These are phyloP conservation scores for Chaetomium fimeti DNA, from an alignment of 495 filamentous ascomycete species.

Conservation along the genomic window DNA sequence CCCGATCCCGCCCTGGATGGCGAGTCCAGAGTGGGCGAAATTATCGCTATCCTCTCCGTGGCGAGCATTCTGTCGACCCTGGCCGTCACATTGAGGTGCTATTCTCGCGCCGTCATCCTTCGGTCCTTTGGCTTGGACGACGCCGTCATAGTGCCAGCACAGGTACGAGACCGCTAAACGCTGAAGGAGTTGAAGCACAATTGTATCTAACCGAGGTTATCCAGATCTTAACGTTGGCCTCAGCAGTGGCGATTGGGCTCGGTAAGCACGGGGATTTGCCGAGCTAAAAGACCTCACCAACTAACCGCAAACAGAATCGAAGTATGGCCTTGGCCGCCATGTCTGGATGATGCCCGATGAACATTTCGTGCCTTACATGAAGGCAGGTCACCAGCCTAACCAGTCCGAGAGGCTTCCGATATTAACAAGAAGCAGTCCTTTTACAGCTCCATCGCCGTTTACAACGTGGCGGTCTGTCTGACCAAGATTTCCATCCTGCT, in stretches of 20 bases:
- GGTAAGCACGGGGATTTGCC: slow-evolving; percentile 14
- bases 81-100: slow-evolving; percentile 15
- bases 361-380: slow-evolving; percentile 31
- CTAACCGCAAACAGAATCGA: slow-evolving; percentile 18
- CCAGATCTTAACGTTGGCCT: slow-evolving; percentile 23
- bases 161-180: slow-evolving; percentile 2
- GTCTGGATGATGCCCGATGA: slow-evolving; percentile 28
- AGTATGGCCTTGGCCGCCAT: slow-evolving; percentile 39
- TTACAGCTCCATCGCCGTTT: slow-evolving; percentile 36
- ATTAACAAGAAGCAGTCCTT: slow-evolving; percentile 34
- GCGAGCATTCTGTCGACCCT: slow-evolving; percentile 18
- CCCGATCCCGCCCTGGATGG: slow-evolving; percentile 23
- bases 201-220: not conserved
- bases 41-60: slow-evolving; percentile 19
- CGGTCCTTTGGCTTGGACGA: slow-evolving; percentile 23
- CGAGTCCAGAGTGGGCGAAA: slow-evolving; percentile 22
- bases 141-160: slow-evolving; percentile 21
- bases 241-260: slow-evolving; percentile 29
- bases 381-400: slow-evolving; percentile 10
- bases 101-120: slow-evolving; percentile 21
- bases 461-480: slow-evolving; percentile 34
- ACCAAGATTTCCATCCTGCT: slow-evolving; percentile 40
- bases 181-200: not conserved
- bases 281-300: not conserved
- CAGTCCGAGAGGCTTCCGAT: not conserved